Conservation (phyloP, 805 yeast species). For the Cyberlindnera maclurae region DNA sequence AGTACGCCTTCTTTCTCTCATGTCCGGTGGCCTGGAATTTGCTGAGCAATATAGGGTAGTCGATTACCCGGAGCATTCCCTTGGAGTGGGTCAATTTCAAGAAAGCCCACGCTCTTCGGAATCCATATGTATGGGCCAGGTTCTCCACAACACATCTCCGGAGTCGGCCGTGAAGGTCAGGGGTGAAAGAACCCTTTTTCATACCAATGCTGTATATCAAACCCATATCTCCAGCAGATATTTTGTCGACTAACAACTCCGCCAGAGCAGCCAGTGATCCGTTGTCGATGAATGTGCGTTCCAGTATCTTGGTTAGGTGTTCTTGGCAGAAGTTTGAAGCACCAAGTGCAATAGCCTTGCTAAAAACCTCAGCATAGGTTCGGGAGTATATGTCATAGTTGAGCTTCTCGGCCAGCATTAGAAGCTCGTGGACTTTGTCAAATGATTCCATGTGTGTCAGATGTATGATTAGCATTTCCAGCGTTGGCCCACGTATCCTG, state of each 20-base stretch:
- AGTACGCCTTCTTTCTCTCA: constrained; percentile 3
- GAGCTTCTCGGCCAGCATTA: constrained; percentile 1
- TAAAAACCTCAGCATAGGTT: constrained; percentile 7
- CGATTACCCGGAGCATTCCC: constrained; percentile 6
- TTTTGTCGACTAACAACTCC: constrained; percentile 4
- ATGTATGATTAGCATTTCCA: constrained; percentile 14
- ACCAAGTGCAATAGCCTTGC: constrained; percentile 7
- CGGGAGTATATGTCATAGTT: constrained; percentile 12
- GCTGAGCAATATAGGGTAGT: constrained; percentile 13
- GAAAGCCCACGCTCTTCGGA: constrained; percentile 5
- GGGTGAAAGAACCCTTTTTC: constrained; percentile 2
- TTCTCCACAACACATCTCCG: constrained; percentile 8
- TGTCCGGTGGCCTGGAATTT: constrained; percentile 6
- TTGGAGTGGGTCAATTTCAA: constrained; percentile 3
- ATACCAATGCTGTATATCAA: constrained; percentile 4
- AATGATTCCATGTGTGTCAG: constrained; percentile 5
- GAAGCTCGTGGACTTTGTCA: constrained; percentile 4
- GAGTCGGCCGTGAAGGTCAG: constrained; percentile 3
- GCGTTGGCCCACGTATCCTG: constrained; percentile 1
- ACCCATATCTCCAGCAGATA: constrained; percentile 8
- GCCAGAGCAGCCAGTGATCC: constrained; percentile 12
- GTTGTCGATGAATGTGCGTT: constrained; percentile 10
- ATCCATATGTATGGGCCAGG: constrained; percentile 6
- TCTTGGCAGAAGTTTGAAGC: constrained; percentile 2
- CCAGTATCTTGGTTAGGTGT: constrained; percentile 6